Base-by-base conservation (phyloP, 106 monocot species). In the Narthecium ossifragum region DNA sequence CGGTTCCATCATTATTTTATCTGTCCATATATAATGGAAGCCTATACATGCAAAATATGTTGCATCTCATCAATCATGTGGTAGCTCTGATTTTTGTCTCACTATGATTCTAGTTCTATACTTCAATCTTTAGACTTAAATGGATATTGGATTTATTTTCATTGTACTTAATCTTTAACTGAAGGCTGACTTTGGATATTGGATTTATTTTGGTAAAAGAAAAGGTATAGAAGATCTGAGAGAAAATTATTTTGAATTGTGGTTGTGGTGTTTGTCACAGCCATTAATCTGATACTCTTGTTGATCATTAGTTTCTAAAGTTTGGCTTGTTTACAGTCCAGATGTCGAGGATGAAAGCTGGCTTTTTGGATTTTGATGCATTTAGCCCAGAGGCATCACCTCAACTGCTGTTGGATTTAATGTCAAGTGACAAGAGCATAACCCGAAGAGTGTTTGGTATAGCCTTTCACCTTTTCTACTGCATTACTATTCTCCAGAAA, bases 291-390 rank as follows among this genome's bases (percentile, higher is more conserved):
- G 48, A 51, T 34, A 14, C 6, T 26, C 6, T 33, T 57, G n/a
- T 36, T 57, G 2, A 8, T n/a, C 39, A n/a, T n/a, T 25, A 21
- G 24, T 70, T 9, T 61, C 68, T 65, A 85, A 85, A 72, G 68
- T 46, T 61, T 83, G 75, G 85, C 79, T 71, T 85, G 51, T 73
- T 71, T 85, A 72, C 93, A 94, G 93, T 86, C 85, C 93, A 94
- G 93, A 89, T 89, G 69, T 74, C 73, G 75, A 83, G 75, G 64
- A 83, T 50, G 60, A 83, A 70, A 32, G 77, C 55, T 2, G 67
- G 57, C 28, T 57, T 89, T 63, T 75, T 80, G 66, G 93, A 94
- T 66, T 54, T 93, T 73, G 60, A 59, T 55, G 61, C 69, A 34
- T 32, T 66, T 30, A 50, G 22, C 49, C 41, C 61, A 15, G 64